A percentile compares a stretch with the other conserved stretches of the same genome.
These are phyloP conservation scores for Paracoccidioides brasiliensis DNA, from an alignment of 2,329 filamentous ascomycete species.

Conservation along the genomic window DNA sequence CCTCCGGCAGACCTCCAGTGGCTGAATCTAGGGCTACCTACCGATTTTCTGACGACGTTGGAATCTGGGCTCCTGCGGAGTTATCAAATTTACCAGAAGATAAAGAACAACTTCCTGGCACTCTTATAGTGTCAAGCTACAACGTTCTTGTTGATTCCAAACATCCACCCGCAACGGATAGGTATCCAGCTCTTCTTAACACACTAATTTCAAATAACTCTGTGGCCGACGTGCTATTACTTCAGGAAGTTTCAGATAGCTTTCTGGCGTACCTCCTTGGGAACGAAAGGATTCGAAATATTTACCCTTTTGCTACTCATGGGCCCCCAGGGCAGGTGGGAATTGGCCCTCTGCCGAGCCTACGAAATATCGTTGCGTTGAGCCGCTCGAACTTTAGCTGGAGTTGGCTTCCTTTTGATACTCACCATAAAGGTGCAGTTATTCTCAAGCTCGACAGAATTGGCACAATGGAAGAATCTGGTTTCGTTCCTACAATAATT, in stretches of 20 bases:
- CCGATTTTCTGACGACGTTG: slow-evolving; percentile 15
- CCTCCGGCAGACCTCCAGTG: background rate
- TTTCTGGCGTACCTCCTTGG: slow-evolving; percentile 46
- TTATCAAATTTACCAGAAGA: background rate
- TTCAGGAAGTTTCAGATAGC: slow-evolving; percentile 54
- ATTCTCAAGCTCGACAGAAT: slow-evolving; percentile 34
- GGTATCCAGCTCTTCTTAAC: slow-evolving; percentile 25
- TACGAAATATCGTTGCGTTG: slow-evolving; percentile 49
- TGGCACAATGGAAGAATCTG: slow-evolving; percentile 15
- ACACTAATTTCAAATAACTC: slow-evolving; percentile 22
- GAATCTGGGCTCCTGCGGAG: slow-evolving; percentile 16
- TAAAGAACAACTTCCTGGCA: slow-evolving; percentile 3
- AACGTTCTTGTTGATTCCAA: slow-evolving; percentile 32
- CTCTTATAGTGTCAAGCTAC: slow-evolving; percentile 29
- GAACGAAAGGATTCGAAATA: slow-evolving; percentile 32
- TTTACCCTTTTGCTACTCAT: slow-evolving; percentile 46
- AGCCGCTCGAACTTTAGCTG: slow-evolving; percentile 45
- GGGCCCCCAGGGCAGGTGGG: slow-evolving; percentile 41
- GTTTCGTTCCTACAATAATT: slow-evolving; percentile 35
- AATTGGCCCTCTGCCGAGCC: slow-evolving; percentile 44
- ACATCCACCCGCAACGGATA: slow-evolving; percentile 23
- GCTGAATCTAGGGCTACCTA: slow-evolving; percentile 15
- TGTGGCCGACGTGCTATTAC: slow-evolving; percentile 28
- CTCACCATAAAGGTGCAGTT: slow-evolving; percentile 46
- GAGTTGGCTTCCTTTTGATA: slow-evolving; percentile 40